Base-by-base conservation (phyloP, 2,329 filamentous ascomycete genomes). In the Coniochaeta ligniaria region DNA sequence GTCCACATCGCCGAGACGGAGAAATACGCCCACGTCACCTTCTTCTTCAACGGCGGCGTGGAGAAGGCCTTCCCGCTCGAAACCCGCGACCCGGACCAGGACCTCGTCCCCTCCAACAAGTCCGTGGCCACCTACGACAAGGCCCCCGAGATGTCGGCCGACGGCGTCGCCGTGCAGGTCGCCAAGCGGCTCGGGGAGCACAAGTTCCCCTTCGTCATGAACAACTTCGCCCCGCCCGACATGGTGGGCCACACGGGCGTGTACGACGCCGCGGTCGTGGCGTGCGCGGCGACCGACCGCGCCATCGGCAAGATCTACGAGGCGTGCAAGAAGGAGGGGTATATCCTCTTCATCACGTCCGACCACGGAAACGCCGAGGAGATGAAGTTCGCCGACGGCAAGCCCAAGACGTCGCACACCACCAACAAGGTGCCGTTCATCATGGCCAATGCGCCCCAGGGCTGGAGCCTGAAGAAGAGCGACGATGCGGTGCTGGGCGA, bases 231-330 rank as follows among this genome's bases (percentile, higher is more conserved):
- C 47, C 95, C 95, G 47, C 95, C 95, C 20, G 95, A 99, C 79
- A 99, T 99, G 95, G 95, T 99, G 66, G 95, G 95, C 68, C 95
- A 99, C 81, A 99, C 95, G 12, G 95, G 95, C 72, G 92, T 96
- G 63, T 98, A 98, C 78, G 89, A 98, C 69, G 94, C 95, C 33
- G 95, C 95, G 61, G 88, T 99, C 64, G 73, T 95, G 71, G 95
- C 88, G 69, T 89, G 89, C 68, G 82, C 8, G 67, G 88, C 94
- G 66, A 99, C 95, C 14, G 95, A 99, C 76, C 91, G 90, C 80
- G 94, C 91, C 60, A 99, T 99, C 70, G 92, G 92, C 70, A 86
- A 88, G 74, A 93, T 99, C 69, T 92, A 91, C 71, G 93, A 98
- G 71, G 88, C 87, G 58, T 98, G 94, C 84, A 96, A 96, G 84